Evolutionary conservation across 805 yeast species (phyloP), one percentile per base, ranked within the genome.

Genomic region (Kodamaea laetipori): DNA sequence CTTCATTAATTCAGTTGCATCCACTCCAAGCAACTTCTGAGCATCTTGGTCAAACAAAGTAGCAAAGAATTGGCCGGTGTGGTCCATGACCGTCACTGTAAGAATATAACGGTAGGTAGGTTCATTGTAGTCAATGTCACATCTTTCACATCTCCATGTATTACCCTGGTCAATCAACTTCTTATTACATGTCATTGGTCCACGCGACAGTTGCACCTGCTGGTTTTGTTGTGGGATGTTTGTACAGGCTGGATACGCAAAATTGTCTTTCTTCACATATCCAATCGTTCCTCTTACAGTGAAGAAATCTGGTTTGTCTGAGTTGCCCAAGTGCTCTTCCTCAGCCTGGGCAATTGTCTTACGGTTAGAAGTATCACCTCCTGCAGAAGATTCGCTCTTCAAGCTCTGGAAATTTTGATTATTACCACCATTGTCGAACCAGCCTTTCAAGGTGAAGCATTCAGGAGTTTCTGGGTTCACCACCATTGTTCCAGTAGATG

Each of bases 131-230:
- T 77, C 78, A 44, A 77, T 71, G 55, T 87, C 84, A 75, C 98
- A 90, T 62, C 84, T 85, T 61, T 90, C 98, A 72, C 99, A 94
- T 63, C 95, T 80, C 96, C 96, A 90, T 12, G 82, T 72, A 10
- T 85, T 88, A 50, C 66, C 71, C 24, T 79, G 73, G 57, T 87
- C 87, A 34, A 85, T 69, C 23, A 90, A 88, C 66, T 94, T 94
- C 59, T 90, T 82, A 61, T 83, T 83, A 71, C 99, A 94, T 5
- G 63, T 45, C 16, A 33, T 39, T 6, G 44, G 39, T 19, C 44
- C 48, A 15, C 47, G 43, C 4, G 46, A 17, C 31, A 77, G 81
- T 15, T 30, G 34, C 7, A 17, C 6, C 27, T 48, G 47, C 17
- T 47, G 52, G 8, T 39, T 44, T 39, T 49, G 55, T 17, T 52